phyloP scores from a whole-genome alignment of 2,329 filamentous ascomycete genomes.

The Neofusicoccum ribis region DNA sequence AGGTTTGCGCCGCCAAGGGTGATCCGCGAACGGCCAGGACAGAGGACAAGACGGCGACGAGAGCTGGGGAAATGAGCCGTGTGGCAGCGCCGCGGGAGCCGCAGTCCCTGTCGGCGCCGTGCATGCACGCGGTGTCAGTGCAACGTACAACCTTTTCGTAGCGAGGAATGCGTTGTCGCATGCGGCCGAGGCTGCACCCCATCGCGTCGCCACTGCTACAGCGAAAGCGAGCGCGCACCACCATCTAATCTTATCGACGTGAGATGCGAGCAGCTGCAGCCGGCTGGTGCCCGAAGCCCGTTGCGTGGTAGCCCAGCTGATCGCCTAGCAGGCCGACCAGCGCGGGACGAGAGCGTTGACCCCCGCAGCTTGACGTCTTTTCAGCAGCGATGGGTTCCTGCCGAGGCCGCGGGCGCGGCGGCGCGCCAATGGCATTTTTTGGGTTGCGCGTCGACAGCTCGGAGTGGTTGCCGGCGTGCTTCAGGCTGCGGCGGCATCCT shows the following conservation, averaged over 20 bases:
- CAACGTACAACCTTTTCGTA: neutral
- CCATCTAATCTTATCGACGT: slow-evolving; percentile 3
- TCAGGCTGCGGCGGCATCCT: neutral
- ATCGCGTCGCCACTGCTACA: neutral
- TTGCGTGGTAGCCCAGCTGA: neutral
- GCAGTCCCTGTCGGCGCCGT: neutral
- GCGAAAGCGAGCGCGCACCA: neutral
- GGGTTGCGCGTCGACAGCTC: neutral
- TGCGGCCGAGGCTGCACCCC: neutral
- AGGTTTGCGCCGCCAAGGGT: neutral
- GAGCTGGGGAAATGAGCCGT: neutral
- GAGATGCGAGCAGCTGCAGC: neutral
- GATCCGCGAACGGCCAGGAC: neutral
- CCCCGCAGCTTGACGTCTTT: slow-evolving; percentile 6
- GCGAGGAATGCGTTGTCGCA: slow-evolving; percentile 9
- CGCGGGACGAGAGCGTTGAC: neutral
- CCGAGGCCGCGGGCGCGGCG: neutral
- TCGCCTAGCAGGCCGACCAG: neutral
- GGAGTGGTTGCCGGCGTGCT: slow-evolving; percentile 9
- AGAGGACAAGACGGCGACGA: neutral
- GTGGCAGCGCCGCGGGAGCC: too few species aligned
- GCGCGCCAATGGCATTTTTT: neutral
- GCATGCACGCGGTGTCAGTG: neutral
- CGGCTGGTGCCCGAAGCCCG: neutral
- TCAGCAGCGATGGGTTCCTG: neutral